Percentiles rank a stretch among this genome's conserved stretches.
These are phyloP conservation scores for Lonicera japonica DNA, from an alignment of 129 eudicot genomes.

Conservation along the genomic window DNA sequence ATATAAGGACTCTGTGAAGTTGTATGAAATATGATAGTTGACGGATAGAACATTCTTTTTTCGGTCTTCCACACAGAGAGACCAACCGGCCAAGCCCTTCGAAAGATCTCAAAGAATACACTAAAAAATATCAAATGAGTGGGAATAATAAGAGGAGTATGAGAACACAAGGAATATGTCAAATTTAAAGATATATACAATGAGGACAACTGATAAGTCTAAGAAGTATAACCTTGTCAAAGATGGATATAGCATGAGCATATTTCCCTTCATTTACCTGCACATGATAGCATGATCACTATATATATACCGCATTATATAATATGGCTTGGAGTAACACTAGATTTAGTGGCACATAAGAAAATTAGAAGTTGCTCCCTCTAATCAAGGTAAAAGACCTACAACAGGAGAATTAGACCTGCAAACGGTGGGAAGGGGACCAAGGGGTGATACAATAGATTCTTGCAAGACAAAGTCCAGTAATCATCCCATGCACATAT, in stretches of 20 bases:
- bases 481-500: no score
- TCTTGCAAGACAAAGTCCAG: no score
- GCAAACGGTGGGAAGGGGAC: no score
- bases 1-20: neutral
- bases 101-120: no score
- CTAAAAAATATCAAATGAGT: no score
- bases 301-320: neutral
- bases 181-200: constrained; percentile 1
- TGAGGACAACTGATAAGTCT: neutral
- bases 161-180: constrained; percentile 3
- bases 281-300: constrained; percentile 21
- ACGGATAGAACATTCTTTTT: neutral
- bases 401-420: no score
- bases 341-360: neutral
- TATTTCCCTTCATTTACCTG: constrained; percentile 98
- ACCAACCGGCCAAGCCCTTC: no score
- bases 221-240: constrained; percentile 74
- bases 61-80: no score
- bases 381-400: no score
- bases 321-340: neutral
- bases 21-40: neutral
- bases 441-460: no score
- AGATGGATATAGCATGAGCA: constrained; percentile 80
- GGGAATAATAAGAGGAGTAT: no score
- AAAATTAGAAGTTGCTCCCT: neutral